A percentile compares a stretch with the other conserved stretches of the same genome.
Evolutionary conservation across 768 basidiomycete genomes (phyloP).

Genomic region (Collybia mongolica): DNA sequence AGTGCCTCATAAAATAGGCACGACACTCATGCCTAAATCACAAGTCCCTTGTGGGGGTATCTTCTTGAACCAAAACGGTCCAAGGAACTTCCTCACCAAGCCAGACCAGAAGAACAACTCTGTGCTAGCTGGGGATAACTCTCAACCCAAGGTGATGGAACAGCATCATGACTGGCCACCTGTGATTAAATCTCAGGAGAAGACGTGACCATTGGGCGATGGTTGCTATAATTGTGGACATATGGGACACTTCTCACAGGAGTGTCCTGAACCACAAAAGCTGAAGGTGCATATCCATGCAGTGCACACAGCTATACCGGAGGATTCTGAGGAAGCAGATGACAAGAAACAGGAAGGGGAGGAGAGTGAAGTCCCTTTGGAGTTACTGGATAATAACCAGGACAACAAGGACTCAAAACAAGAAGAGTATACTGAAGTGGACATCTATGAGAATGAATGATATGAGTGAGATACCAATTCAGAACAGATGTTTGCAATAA

Average conservation of each 20-base stretch:
- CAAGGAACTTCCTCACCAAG: too few species aligned
- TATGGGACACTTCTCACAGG: neutral
- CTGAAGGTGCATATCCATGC: neutral
- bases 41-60: too few species aligned
- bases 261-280: neutral
- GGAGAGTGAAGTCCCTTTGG: too few species aligned
- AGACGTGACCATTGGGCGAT: neutral
- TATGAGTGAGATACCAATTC: neutral
- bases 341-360: neutral
- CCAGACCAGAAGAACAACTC: too few species aligned
- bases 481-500: neutral
- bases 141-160: neutral
- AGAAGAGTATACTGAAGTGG: neutral
- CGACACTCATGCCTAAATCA: too few species aligned
- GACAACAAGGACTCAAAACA: too few species aligned
- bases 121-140: too few species aligned
- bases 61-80: too few species aligned
- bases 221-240: neutral
- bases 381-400: too few species aligned
- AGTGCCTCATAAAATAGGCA: too few species aligned
- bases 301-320: neutral
- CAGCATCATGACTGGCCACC: neutral
- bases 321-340: neutral
- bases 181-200: neutral
- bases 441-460: neutral